Evolutionary conservation across 805 yeast species (phyloP), one percentile per base, ranked within the genome.

Genomic region (Pichia gijzeniarum): DNA sequence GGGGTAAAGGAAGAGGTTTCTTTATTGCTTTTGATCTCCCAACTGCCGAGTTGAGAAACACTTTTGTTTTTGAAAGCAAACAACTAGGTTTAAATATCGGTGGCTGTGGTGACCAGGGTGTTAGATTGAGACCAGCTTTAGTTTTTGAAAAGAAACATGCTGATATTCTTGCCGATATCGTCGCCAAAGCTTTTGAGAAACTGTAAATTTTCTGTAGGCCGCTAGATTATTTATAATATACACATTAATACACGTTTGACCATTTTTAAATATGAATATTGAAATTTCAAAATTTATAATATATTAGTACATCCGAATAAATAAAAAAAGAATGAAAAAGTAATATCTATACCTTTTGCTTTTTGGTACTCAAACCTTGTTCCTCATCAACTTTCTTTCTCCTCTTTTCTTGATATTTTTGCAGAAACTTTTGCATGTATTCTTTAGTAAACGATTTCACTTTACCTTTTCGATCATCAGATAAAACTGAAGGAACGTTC

Each of bases 401-500:
- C 50, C 66, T 62, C 55, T 71, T 75, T 9, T 64, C 64, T 38
- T 72, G 61, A 50, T 69, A 71, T 57, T 76, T 79, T 22, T 58
- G 63, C 50, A 80, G 51, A 49, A 74, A 79, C 61, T 82, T 85
- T 9, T 73, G 80, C 91, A 86, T 83, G 56, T 81, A 86, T 2
- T 59, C 62, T 38, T 70, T 71, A 13, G 77, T 71, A 58, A 84
- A 91, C 25, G 60, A 70, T 61, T 83, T 82, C 22, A 89, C 71
- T 59, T 90, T 89, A 53, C 73, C 71, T 52, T 76, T 68, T 62
- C 86, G 86, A 19, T 78, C 83, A n/a, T 70, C 70, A 19, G 75
- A 76, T 35, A 86, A 69, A 47, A 80, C 82, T 13, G 56, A 53
- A 1, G 88, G 83, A 3, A 81, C 79, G 1, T 54, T 34, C 9